These are phyloP conservation scores for Acanthamoeba divionensis DNA, from an alignment of 208 protist genomes.

Conservation along the genomic window DNA sequence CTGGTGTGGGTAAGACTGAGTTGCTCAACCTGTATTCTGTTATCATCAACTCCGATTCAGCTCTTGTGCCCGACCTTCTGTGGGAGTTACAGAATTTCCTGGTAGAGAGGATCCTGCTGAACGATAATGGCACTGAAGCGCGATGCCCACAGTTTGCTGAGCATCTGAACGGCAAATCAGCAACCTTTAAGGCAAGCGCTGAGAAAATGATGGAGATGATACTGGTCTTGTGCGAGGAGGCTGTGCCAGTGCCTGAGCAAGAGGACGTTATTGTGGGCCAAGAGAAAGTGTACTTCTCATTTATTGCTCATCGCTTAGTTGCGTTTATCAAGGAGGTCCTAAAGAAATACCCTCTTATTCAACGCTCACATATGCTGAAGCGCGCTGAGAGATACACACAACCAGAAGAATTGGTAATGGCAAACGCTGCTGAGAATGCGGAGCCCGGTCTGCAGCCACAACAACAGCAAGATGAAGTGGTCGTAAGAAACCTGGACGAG, in stretches of 20 bases:
- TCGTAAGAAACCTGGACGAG: neutral
- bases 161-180: neutral
- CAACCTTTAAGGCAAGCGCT: neutral
- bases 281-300: neutral
- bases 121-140: neutral
- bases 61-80: conserved; percentile 35
- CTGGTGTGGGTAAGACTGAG: conserved; percentile 67
- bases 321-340: neutral
- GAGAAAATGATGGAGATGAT: neutral
- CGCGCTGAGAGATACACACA: neutral
- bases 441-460: neutral
- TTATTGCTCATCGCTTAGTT: neutral
- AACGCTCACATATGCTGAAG: neutral
- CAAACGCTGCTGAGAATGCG: neutral
- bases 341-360: neutral
- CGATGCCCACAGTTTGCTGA: neutral
- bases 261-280: neutral
- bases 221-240: neutral
- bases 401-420: neutral
- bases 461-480: neutral
- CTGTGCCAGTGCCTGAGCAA: neutral
- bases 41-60: conserved; percentile 51
- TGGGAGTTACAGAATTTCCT: neutral
- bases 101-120: neutral
- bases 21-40: conserved; percentile 55